A percentile compares a stretch with the other conserved stretches of the same genome.
These are phyloP conservation scores for Coniosporium uncinatum DNA, from an alignment of 2,329 filamentous ascomycete species.

Conservation along the genomic window DNA sequence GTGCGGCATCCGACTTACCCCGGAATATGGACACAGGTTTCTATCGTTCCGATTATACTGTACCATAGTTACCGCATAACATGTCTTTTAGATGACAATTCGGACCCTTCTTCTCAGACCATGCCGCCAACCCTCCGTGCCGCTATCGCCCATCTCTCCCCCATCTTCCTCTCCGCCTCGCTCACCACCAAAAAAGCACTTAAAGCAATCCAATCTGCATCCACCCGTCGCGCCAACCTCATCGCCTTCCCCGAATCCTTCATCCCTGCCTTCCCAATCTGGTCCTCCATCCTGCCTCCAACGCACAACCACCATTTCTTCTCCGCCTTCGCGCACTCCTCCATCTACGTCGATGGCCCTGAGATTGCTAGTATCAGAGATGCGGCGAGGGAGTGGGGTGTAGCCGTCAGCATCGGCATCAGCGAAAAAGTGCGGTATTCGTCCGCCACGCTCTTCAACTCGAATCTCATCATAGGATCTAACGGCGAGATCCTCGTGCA, in stretches of 20 bases:
- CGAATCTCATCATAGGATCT: slow-evolving; percentile 39
- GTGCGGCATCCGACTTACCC: no score
- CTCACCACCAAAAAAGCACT: slow-evolving; percentile 42
- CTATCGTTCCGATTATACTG: no score
- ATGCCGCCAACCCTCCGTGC: no score
- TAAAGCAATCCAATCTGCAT: slow-evolving; percentile 36
- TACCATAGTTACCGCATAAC: no score
- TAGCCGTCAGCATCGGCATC: slow-evolving; percentile 43
- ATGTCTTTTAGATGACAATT: no score
- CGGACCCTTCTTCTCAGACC: no score
- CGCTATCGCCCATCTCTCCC: no score
- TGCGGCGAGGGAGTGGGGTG: slow-evolving; percentile 26
- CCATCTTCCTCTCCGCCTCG: slow-evolving; percentile 40
- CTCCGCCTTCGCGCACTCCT: slow-evolving; percentile 36
- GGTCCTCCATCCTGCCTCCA: slow-evolving; percentile 40
- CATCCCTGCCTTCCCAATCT: slow-evolving; percentile 48
- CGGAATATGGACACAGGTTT: no score
- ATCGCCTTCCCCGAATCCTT: slow-evolving; percentile 49
- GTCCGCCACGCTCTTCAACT: slow-evolving; percentile 43
- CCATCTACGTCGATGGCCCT: slow-evolving; percentile 37
- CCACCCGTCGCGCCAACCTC: slow-evolving; percentile 36
- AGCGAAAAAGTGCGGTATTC: slow-evolving; percentile 40
- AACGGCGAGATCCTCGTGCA: slow-evolving; percentile 41
- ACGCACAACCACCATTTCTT: slow-evolving; percentile 46
- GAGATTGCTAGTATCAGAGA: slow-evolving; percentile 35